Percentiles rank a stretch among this genome's conserved stretches.
phyloP scores from a whole-genome alignment of 1,284 basidiomycete species.

The Cryptococcus sp. region DNA sequence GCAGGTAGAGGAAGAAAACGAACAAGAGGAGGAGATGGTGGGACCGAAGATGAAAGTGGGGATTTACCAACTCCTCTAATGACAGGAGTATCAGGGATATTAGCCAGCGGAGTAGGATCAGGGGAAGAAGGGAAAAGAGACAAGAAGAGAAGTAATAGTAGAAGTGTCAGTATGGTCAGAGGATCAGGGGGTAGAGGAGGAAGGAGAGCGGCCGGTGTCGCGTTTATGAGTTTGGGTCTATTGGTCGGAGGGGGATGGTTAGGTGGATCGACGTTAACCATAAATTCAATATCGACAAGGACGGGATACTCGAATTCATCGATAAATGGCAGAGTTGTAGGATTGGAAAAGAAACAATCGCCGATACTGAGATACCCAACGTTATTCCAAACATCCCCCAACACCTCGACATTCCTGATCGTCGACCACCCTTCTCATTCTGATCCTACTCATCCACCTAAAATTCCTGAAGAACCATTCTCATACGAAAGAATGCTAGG shows the following conservation, averaged over 20 bases:
- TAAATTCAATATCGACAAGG: not conserved
- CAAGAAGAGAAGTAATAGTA: constrained; percentile 21
- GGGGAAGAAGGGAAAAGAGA: constrained; percentile 16
- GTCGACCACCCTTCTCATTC: not conserved
- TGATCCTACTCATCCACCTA: constrained; percentile 2
- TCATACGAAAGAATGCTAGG: constrained; percentile 61
- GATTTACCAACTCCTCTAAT: constrained; percentile 1
- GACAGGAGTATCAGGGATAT: constrained; percentile 21
- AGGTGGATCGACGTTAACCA: not conserved
- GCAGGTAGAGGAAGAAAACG: not conserved
- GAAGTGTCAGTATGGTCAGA: constrained; percentile 32
- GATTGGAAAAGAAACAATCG: no score
- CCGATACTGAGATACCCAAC: no score
- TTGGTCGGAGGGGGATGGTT: constrained; percentile 16
- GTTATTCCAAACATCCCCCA: no score
- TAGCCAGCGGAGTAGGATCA: constrained; percentile 29
- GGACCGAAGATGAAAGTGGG: not conserved
- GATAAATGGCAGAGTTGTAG: no score
- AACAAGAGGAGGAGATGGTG: not conserved
- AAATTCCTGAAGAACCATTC: constrained; percentile 15
- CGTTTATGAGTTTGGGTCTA: constrained; percentile 44
- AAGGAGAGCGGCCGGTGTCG: constrained; percentile 41
- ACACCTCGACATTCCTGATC: no score
- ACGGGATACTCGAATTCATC: no score
- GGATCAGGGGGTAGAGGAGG: constrained; percentile 21